A percentile compares a stretch with the other conserved stretches of the same genome.
Conservation (phyloP, 352 stramenopile species). For the Globisporangium abappressorium region DNA sequence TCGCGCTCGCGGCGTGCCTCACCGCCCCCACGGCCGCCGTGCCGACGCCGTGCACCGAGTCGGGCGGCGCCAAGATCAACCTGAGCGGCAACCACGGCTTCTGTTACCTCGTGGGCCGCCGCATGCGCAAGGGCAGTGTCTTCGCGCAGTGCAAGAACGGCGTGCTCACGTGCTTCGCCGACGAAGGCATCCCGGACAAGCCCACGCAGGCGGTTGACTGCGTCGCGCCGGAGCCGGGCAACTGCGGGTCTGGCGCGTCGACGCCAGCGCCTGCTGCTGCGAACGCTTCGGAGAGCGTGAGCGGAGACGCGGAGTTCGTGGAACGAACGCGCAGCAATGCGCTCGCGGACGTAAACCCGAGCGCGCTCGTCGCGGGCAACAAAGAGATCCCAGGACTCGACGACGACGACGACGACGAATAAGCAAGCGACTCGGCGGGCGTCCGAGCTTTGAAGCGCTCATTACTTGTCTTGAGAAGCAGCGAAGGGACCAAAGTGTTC, state of each 20-base stretch:
- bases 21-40: not conserved
- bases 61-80: conserved; percentile 29
- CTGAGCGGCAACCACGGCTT: conserved; percentile 37
- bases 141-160: conserved; percentile 40
- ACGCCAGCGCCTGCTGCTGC: conserved; percentile 5
- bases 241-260: conserved; percentile 23
- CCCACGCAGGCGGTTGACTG: conserved; percentile 24
- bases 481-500: not conserved
- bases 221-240: conserved; percentile 30
- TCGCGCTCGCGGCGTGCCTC: not conserved
- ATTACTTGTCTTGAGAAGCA: not conserved
- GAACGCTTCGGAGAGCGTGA: conserved; percentile 3
- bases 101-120: conserved; percentile 45
- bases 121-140: conserved; percentile 36
- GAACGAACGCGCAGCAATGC: conserved; percentile 8
- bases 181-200: conserved; percentile 47
- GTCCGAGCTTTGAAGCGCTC: not conserved
- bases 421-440: not conserved
- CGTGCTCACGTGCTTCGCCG: conserved; percentile 30
- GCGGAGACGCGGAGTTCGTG: conserved; percentile 1
- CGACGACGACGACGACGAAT: conserved; percentile 3
- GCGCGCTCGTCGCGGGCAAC: conserved; percentile 29
- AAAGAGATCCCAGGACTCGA: conserved; percentile 13
- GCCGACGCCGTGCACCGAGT: conserved; percentile 23
- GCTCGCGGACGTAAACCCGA: conserved; percentile 22